Base-by-base conservation (phyloP, 495 filamentous ascomycete genomes). In the Daldinia grandis region DNA sequence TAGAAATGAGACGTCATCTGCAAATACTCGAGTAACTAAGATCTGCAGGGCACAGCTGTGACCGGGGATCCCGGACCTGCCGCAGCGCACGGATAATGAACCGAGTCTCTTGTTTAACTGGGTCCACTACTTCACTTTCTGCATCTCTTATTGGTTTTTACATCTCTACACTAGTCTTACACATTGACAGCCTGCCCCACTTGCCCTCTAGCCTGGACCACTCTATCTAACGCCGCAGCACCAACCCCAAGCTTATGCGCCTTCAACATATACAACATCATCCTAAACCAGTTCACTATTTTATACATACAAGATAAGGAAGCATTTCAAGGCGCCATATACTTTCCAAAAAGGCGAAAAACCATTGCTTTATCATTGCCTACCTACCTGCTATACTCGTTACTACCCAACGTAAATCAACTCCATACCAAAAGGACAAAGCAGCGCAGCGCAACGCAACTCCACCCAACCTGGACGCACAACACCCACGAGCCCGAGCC, bases 11-110 rank as follows among this genome's bases (percentile, higher is more conserved):
- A 62, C 37, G 19, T 62, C 49, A 62, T 47, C 21, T 56, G 28
- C 30, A 33, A 14, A 27, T 28, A 51, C n/a, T 31, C 27, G 4
- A 44, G n/a, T 25, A 49, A 51, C 40, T 40, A 42, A 64, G 66
- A 70, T 70, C 67, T 64, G 67, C 67, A 70, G 38, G 55, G 61
- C 57, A 42, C 24, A 35, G 40, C 44, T 35, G 21, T 51, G 62
- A 61, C 67, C 19, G 25, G 67, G 60, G 55, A 19, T 58, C 60
- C 44, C 31, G 25, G 67, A 66, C 53, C 55, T 57, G 61, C 62
- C 24, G 49, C 27, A 19, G 62, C 53, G 27, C 62, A 65, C 62
- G 38, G 53, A 65, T 28, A 31, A 58, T 17, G 37, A 17, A 21
- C n/a, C 10, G 53, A 49, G 12, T 55, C 60, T 25, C 60, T 38